Evolutionary conservation across 2,329 filamentous ascomycete species (phyloP), one percentile per base, ranked within the genome.

Genomic region (Fusarium sp.): DNA sequence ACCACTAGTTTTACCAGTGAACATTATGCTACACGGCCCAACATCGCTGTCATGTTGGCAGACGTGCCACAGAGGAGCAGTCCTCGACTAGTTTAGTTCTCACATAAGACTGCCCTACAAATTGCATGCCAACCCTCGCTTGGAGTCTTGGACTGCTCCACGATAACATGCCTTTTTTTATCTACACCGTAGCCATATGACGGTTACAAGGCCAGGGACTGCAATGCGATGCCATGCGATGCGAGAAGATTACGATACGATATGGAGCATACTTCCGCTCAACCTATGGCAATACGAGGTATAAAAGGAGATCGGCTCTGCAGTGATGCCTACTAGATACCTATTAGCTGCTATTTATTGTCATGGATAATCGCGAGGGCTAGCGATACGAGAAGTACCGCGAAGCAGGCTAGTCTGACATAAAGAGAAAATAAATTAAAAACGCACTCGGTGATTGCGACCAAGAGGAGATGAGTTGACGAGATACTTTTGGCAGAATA

Each of bases 281-380:
- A 62, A 46, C 56, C 56, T 53, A 65, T 56, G 66, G 54, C 26
- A 67, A 72, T 72, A 73, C 70, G 70, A 72, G 60, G 43, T 59
- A 62, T 65, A 45, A 52, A 58, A 71, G 47, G 52, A 56, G 46
- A 67, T 14, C 41, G 7, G 24, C 30, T 28, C 40, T n/a, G 45
- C 35, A 20, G 32, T 61, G 41, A 41, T 24, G 24, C 28, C n/a
- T 33, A 19, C 32, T n/a, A 14, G 35, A 47, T 19, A 22, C n/a
- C 32, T n/a, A 22, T 17, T 30, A 28, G 41, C 28, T 58, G 28
- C 33, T 58, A 65, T 46, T 43, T 60, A 44, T 56, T 53, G 49
- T 48, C 45, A 53, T 37, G 43, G 48, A 53, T 40, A 56, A 59
- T 56, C 26, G 47, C 24, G 35, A 58, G 43, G 24, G 24, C 57